These are phyloP conservation scores for Aspergillus sp. DNA, from an alignment of 2,329 filamentous ascomycete genomes.

Conservation along the genomic window DNA sequence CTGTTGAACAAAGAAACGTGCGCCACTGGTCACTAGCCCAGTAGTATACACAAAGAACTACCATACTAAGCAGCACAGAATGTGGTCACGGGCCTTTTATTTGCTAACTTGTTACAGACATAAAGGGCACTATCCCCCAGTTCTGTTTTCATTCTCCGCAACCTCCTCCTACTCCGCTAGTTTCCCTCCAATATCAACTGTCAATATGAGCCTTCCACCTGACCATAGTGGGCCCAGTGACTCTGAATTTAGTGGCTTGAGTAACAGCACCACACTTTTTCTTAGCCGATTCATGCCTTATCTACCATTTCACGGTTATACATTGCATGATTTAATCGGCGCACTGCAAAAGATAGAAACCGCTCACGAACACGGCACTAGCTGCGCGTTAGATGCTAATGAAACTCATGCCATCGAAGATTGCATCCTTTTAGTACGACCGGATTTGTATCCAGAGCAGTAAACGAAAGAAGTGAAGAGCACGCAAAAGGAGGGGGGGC, in stretches of 20 bases:
- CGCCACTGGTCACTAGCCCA: background rate
- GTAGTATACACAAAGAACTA: background rate
- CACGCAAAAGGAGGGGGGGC: no score
- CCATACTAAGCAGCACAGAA: background rate
- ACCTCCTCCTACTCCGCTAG: background rate
- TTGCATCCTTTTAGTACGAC: background rate
- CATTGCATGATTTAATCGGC: background rate
- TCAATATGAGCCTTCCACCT: background rate
- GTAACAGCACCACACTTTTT: background rate
- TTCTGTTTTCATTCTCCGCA: background rate
- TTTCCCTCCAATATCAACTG: background rate
- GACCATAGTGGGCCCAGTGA: background rate
- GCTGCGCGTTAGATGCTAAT: background rate
- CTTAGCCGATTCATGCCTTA: background rate
- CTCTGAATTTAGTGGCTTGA: background rate
- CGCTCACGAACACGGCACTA: background rate
- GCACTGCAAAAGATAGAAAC: background rate
- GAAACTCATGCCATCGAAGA: background rate
- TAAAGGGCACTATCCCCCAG: background rate
- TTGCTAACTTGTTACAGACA: background rate
- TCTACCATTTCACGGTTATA: background rate
- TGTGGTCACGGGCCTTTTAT: background rate
- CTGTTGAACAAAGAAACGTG: no score
- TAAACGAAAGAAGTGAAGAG: no score
- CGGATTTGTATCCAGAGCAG: background rate